Base-by-base conservation (phyloP, 805 yeast species). In the Wickerhamomyces xylosicus region DNA sequence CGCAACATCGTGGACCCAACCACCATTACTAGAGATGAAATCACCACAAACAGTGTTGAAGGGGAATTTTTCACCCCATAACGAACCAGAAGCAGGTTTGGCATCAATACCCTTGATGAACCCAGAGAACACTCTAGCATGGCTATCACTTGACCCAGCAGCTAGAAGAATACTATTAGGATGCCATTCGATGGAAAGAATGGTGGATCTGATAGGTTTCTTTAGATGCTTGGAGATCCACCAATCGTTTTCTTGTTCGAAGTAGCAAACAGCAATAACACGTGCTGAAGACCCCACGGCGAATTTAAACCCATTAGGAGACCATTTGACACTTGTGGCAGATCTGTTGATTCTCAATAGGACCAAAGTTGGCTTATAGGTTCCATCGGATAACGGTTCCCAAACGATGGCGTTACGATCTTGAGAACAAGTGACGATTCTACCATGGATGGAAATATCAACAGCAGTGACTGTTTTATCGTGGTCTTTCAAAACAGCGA, bases 151-250 rank as follows among this genome's bases (percentile, higher is more conserved):
- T 18, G 95, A 85, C 19, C 97, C 97, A 35, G 83, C 71, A 3
- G 94, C 92, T 46, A 92, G 67, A 43, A 92, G 67, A 19, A 92
- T 94, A 51, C 79, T 80, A 62, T 92, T 92, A 41, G 86, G 89
- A 59, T 92, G 97, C 98, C 98, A 89, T 47, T 79, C 79, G 40
- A 90, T 69, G 35, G 83, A 69, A 47, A 89, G 70, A 48, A 89
- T 72, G 25, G 97, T 86, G 10, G 95, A 82, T 58, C 81, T 79
- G 52, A 92, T 69, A n/a, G 97, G 95, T 62, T 85, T 86, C 67
- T 89, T 89, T 62, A 92, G 82, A 64, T 90, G 98, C 62, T 90
- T 90, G 13, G 97, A 85, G 37, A 92, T 89, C 99, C 99, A 92
- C 99, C 99, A 92, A 59, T 92, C 95, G 59, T 90, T 92, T 53